phyloP scores from a whole-genome alignment of 2,329 filamentous ascomycete species.

The Raffaelea arxii region DNA sequence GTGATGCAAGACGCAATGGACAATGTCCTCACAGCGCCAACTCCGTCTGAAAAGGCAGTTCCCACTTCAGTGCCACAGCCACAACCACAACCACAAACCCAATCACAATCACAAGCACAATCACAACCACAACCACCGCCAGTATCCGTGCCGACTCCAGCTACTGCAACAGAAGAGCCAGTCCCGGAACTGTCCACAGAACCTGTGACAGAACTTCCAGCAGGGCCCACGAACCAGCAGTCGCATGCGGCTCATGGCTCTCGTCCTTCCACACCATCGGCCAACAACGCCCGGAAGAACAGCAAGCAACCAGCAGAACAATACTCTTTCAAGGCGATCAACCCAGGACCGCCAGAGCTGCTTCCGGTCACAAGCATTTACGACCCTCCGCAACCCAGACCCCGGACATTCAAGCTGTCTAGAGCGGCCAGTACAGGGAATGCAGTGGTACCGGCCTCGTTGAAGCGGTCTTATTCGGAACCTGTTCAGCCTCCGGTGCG shows the following conservation, averaged over 20 bases:
- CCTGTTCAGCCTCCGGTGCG: constrained; percentile 1
- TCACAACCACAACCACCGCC: not conserved
- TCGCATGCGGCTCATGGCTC: not conserved
- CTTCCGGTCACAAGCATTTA: constrained; percentile 33
- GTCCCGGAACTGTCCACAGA: too few species aligned
- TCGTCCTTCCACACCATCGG: constrained; percentile 1
- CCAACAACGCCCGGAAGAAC: constrained; percentile 19
- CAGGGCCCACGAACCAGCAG: not conserved
- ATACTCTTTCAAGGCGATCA: constrained; percentile 30
- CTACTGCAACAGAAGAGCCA: not conserved
- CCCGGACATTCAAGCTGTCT: constrained; percentile 4
- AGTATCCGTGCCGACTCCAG: not conserved
- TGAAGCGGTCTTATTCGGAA: constrained; percentile 13
- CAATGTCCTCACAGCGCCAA: too few species aligned
- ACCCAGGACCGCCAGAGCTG: constrained; percentile 32
- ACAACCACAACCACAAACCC: too few species aligned
- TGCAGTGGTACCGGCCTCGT: constrained; percentile 2
- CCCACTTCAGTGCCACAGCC: too few species aligned
- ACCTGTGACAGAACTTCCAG: not conserved
- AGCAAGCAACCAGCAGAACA: constrained; percentile 15
- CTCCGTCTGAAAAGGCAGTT: too few species aligned
- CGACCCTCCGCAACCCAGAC: constrained; percentile 21
- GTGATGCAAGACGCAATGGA: too few species aligned
- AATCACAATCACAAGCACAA: too few species aligned
- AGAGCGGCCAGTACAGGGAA: constrained; percentile 1